phyloP scores from a whole-genome alignment of 805 yeast genomes.

The Torulaspora indica region DNA sequence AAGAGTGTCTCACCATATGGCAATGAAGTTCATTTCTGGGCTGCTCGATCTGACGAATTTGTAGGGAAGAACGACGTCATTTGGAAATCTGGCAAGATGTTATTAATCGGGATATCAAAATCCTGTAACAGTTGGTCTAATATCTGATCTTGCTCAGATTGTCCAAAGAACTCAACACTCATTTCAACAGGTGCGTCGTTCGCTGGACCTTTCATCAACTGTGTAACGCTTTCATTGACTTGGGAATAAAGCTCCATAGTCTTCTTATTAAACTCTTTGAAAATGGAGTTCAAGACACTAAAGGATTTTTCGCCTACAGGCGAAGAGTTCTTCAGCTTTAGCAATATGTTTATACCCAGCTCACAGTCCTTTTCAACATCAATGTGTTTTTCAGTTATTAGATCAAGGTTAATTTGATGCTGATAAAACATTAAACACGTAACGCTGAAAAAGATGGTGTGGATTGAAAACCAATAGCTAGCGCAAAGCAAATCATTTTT shows the following conservation, averaged over 20 bases:
- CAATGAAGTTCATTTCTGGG: too few species aligned
- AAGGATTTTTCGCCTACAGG: constrained; percentile 73
- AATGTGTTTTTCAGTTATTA: constrained; percentile 6
- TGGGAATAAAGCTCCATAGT: constrained; percentile 42
- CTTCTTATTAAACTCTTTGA: constrained; percentile 68
- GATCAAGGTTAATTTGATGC: constrained; percentile 15
- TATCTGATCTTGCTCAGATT: constrained; percentile 4
- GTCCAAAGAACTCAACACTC: background rate
- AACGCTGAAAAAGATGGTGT: constrained; percentile 82
- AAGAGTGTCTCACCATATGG: background rate
- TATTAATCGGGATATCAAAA: constrained; percentile 11
- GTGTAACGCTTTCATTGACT: constrained; percentile 7
- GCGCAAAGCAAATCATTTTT: constrained; percentile 67
- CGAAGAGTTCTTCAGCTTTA: constrained; percentile 60
- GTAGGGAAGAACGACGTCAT: constrained; percentile 12
- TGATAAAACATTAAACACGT: constrained; percentile 71
- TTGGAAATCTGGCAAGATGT: constrained; percentile 11
- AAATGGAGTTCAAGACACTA: constrained; percentile 66
- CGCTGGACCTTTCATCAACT: background rate
- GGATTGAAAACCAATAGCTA: constrained; percentile 87
- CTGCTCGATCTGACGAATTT: background rate
- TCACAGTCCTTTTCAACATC: constrained; percentile 60
- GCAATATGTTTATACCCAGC: constrained; percentile 61
- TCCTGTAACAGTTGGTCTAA: constrained; percentile 10
- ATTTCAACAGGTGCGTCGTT: background rate